Evolutionary conservation across 2,329 filamentous ascomycete genomes (phyloP), one percentile per base, ranked within the genome.

Genomic region (Grosmannia huntii): DNA sequence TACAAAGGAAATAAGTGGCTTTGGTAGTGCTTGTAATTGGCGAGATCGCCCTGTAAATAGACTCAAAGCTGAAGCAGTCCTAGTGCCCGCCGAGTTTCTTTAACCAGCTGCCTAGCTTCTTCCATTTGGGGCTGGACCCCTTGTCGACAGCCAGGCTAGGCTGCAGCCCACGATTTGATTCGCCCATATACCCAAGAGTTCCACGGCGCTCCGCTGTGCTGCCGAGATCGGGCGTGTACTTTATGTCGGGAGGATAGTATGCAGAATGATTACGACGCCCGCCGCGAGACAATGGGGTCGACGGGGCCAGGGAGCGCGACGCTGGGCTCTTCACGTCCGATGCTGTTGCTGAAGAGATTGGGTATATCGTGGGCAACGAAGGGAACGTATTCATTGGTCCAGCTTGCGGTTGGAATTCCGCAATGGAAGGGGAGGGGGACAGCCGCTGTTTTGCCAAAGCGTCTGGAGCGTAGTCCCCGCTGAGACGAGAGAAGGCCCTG

Each of bases 31-130:
- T 23, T 23, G 36, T 27, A 25, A 46, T 23, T n/a, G 25, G 36
- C 19, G 36, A n/a, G 31, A 19, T n/a, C 5, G 16, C 21, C 23
- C 4, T 21, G 14, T 21, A 11, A 23, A 27, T n/a, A 7, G 25
- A 25, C 27, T 31, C 46, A 19, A n/a, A 25, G 27, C 14, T 9
- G 49, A 14, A 52, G 49, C 50, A 38, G 11, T 48, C 19, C 50
- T 58, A 70, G 60, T 66, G 68, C 62, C 62, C 65, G 25, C 64
- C 66, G 12, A 69, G 57, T 56, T 64, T 67, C 25, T 65, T 67
- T 56, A 71, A 62, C 69, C 69, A 71, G 25, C 65, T 64, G 50
- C 66, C 55, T 60, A 71, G 62, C 57, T 59, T 67, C 60, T 64
- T 69, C 66, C 67, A 69, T 48, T 60, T 67, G 10, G 52, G 9